These are phyloP conservation scores for Sistotremastrum suecicum DNA, from an alignment of 768 basidiomycete species.

Conservation along the genomic window DNA sequence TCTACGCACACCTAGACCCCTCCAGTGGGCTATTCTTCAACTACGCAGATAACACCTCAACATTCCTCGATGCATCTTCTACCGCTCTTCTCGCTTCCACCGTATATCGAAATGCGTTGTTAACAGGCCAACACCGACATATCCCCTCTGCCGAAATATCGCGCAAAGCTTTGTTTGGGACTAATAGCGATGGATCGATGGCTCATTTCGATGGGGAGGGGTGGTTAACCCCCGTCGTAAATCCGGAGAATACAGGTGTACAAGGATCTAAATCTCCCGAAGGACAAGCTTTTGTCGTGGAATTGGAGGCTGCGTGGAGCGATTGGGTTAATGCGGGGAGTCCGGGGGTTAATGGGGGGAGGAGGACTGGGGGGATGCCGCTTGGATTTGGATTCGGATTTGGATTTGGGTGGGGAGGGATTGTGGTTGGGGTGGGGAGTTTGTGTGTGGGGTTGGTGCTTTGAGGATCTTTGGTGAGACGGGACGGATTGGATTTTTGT, in stretches of 20 bases:
- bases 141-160: slow-evolving; percentile 44
- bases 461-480: no score
- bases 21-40: slow-evolving; percentile 46
- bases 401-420: no score
- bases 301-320: slow-evolving; percentile 59
- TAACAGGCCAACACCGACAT: slow-evolving; percentile 33
- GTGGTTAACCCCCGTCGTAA: slow-evolving; percentile 61
- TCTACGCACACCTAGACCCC: slow-evolving; percentile 50
- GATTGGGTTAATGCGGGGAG: slow-evolving; percentile 56
- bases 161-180: slow-evolving; percentile 25
- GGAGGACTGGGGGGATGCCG: no score
- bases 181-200: no score
- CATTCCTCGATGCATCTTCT: slow-evolving; percentile 62
- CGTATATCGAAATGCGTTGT: slow-evolving; percentile 56
- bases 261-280: slow-evolving; percentile 52
- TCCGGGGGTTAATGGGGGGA: slow-evolving; percentile 35
- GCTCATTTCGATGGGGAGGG: slow-evolving; percentile 42
- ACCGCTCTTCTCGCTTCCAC: slow-evolving; percentile 64
- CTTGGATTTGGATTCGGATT: no score
- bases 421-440: no score
- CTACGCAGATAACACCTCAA: slow-evolving; percentile 44
- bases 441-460: no score
- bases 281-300: slow-evolving; percentile 64
- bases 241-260: slow-evolving; percentile 41
- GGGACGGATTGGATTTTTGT: no score